phyloP scores from a whole-genome alignment of 495 filamentous ascomycete species.

The Hypoxylon lienhwacheense region DNA sequence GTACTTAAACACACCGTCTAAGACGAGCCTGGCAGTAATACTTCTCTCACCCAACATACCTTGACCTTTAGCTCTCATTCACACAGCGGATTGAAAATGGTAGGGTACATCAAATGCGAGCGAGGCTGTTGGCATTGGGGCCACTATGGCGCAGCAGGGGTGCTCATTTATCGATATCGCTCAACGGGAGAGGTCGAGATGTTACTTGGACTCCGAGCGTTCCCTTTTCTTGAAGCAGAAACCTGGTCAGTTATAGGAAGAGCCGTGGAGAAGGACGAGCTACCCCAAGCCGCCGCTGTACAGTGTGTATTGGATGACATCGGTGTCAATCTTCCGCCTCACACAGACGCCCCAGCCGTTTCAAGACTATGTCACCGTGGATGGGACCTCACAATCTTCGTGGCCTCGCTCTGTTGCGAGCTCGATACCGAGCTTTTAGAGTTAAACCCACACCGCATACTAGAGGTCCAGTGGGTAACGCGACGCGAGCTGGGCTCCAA shows the following conservation, averaged over 20 bases:
- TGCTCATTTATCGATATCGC: conserved; percentile 5
- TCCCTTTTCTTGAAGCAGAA: not conserved
- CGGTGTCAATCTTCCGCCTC: conserved; percentile 1
- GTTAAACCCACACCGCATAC: not conserved
- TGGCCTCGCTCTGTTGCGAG: not conserved
- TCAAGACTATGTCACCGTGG: too few relatives aligned
- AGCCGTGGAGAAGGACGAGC: not conserved
- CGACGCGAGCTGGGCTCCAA: not conserved
- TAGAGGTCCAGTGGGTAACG: not conserved
- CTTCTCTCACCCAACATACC: too few relatives aligned
- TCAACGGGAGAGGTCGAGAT: conserved; percentile 13
- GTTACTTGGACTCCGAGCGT: not conserved
- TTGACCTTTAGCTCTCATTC: too few relatives aligned
- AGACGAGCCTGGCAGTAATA: not conserved
- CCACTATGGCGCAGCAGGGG: not conserved
- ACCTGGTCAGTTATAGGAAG: conserved; percentile 14
- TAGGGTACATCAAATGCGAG: not conserved
- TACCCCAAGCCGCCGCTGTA: not conserved
- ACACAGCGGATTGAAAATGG: too few relatives aligned
- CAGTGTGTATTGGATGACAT: conserved; percentile 4
- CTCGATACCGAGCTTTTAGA: not conserved
- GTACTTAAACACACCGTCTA: too few relatives aligned
- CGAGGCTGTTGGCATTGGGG: not conserved
- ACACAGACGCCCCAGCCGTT: too few relatives aligned
- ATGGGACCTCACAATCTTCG: conserved; percentile 5